Conservation (phyloP, 2,329 filamentous ascomycete genomes). For the Alternaria dauci region DNA sequence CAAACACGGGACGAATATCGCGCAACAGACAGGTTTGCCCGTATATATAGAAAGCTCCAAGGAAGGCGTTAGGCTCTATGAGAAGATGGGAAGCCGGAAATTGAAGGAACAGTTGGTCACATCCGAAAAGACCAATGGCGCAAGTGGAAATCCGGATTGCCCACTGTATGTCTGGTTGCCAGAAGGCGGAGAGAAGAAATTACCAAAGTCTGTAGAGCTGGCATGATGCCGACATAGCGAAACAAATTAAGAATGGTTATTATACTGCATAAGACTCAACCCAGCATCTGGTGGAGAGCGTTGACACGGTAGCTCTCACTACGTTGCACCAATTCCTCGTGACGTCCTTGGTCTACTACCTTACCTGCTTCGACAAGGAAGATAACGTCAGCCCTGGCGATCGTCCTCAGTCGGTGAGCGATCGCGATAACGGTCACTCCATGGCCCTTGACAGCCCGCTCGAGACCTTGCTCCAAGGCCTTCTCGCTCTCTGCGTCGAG, state of each 20-base stretch:
- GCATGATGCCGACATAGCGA: conserved; percentile 2
- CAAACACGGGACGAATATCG: conserved; percentile 49
- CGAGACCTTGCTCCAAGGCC: conserved; percentile 52
- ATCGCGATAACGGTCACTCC: conserved; percentile 56
- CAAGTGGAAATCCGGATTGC: conserved; percentile 18
- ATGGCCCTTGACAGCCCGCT: conserved; percentile 46
- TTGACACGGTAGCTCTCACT: conserved; percentile 61
- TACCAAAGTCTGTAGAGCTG: conserved; percentile 27
- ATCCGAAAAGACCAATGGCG: conserved; percentile 26
- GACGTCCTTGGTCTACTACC: conserved; percentile 59
- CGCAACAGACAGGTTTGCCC: conserved; percentile 51
- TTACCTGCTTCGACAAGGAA: conserved; percentile 59
- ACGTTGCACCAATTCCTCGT: conserved; percentile 59
- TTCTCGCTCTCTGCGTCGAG: conserved; percentile 55
- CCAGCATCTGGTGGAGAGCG: conserved; percentile 59
- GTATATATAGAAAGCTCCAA: conserved; percentile 60
- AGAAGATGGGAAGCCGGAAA: conserved; percentile 57
- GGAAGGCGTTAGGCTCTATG: conserved; percentile 55
- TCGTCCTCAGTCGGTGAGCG: conserved; percentile 54
- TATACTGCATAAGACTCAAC: conserved; percentile 26
- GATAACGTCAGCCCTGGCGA: conserved; percentile 54
- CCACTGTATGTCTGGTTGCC: conserved; percentile 32
- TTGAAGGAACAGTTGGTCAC: conserved; percentile 50
- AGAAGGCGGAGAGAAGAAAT: conserved; percentile 8
- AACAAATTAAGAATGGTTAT: conserved; percentile 12